Conservation (phyloP, 208 protist genomes). For the Leishmania tarentolae region DNA sequence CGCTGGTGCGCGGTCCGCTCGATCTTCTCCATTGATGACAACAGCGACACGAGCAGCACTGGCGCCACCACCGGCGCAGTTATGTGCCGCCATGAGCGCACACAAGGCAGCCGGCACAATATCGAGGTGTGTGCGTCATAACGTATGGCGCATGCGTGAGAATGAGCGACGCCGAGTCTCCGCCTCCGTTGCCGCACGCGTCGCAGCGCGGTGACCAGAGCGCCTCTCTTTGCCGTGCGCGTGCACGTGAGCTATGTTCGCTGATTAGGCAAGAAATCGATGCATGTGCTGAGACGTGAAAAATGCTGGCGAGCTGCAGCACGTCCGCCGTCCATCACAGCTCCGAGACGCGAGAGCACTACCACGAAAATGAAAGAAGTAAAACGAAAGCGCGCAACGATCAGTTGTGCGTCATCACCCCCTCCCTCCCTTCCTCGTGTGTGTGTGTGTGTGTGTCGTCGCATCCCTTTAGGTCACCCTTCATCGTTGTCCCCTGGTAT, state of each 20-base stretch:
- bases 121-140: conserved; percentile 10
- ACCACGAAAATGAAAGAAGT: not conserved
- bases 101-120: conserved; percentile 7
- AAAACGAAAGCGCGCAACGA: not conserved
- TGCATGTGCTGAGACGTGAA: too few species aligned
- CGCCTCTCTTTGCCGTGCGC: not conserved
- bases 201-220: not conserved
- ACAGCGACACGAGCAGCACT: not conserved
- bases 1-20: not conserved
- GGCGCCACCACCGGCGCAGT: conserved; percentile 9
- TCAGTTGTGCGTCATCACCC: not conserved
- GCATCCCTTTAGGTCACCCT: not conserved
- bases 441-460: conserved; percentile 24
- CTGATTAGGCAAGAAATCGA: too few species aligned
- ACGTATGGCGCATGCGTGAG: conserved; percentile 18
- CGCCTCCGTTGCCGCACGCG: conserved; percentile 12
- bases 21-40: not conserved
- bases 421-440: not conserved
- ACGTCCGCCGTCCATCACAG: not conserved
- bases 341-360: not conserved
- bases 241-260: not conserved
- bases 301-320: not conserved
- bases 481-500: not conserved
- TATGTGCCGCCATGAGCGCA: conserved; percentile 22
- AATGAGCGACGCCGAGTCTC: not conserved